Evolutionary conservation across 106 monocot genomes (phyloP).

Genomic region (Dendrobium chrysotoxum): DNA sequence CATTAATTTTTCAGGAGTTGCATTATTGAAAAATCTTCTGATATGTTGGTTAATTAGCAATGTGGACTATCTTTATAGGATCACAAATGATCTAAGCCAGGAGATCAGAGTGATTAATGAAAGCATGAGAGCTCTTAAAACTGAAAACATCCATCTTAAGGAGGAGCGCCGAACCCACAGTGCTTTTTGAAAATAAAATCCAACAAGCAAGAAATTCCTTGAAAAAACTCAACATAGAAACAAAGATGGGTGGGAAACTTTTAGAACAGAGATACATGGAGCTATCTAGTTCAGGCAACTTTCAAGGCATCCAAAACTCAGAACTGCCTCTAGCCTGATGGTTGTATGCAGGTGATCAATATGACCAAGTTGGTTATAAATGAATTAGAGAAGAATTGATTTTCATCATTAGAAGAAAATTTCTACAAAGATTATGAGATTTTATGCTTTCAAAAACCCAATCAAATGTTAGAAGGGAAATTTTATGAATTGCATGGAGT

Average conservation of each 20-base stretch:
- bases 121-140: constrained; percentile 20
- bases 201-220: constrained; percentile 16
- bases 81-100: constrained; percentile 23
- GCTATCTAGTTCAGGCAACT: neutral
- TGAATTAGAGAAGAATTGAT: constrained; percentile 24
- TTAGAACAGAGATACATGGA: constrained; percentile 15
- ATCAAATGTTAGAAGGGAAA: constrained; percentile 12
- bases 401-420: constrained; percentile 17
- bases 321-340: constrained; percentile 13
- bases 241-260: constrained; percentile 8
- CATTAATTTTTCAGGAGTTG: constrained; percentile 27
- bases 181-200: constrained; percentile 14
- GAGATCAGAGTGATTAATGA: constrained; percentile 21
- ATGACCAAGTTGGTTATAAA: constrained; percentile 14
- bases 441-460: constrained; percentile 13
- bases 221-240: constrained; percentile 6
- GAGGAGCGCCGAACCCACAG: constrained; percentile 11
- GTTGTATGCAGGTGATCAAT: constrained; percentile 1
- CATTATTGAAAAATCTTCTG: constrained; percentile 23
- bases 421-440: constrained; percentile 24
- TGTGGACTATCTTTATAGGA: constrained; percentile 7
- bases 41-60: constrained; percentile 23
- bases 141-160: constrained; percentile 28
- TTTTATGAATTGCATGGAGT: constrained; percentile 15
- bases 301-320: constrained; percentile 17